phyloP scores from a whole-genome alignment of 1,284 basidiomycete genomes.

The Trametes polyzona region DNA sequence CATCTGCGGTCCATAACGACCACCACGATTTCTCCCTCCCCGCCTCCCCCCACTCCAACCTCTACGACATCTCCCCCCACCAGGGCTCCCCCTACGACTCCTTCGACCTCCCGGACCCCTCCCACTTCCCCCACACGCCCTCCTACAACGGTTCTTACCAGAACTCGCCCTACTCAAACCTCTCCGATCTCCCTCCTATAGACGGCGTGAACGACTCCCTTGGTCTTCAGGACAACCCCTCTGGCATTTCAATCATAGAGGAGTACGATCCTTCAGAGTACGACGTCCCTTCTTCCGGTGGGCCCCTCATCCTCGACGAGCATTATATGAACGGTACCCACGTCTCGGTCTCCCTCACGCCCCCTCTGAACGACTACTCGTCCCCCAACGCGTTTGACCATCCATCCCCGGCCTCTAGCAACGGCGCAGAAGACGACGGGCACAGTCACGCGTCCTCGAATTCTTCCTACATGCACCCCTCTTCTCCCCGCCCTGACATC shows the following conservation, averaged over 20 bases:
- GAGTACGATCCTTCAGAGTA: conserved; percentile 73
- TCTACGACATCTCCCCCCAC: conserved; percentile 33
- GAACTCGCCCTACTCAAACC: conserved; percentile 68
- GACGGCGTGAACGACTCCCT: conserved; percentile 49
- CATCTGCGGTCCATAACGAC: conserved; percentile 30
- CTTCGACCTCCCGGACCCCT: conserved; percentile 36
- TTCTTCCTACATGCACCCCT: conserved; percentile 53
- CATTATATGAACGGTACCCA: conserved; percentile 50
- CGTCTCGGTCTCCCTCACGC: conserved; percentile 47
- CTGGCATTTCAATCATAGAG: conserved; percentile 39
- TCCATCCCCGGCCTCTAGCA: conserved; percentile 64
- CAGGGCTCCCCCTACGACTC: conserved; percentile 38
- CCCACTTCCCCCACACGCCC: conserved; percentile 49
- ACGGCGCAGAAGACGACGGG: conserved; percentile 49
- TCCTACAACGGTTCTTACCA: conserved; percentile 61
- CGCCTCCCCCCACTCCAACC: conserved; percentile 26
- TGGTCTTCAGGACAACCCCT: conserved; percentile 43
- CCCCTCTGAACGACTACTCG: conserved; percentile 40
- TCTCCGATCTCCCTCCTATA: conserved; percentile 64
- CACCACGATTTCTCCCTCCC: conserved; percentile 29
- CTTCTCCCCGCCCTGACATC: conserved; percentile 59
- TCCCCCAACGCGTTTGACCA: conserved; percentile 55
- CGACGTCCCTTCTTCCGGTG: conserved; percentile 55
- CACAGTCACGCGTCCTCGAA: conserved; percentile 66
- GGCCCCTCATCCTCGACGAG: conserved; percentile 62